phyloP scores from a whole-genome alignment of 805 yeast species.

The Blastobotrys attinorum region DNA sequence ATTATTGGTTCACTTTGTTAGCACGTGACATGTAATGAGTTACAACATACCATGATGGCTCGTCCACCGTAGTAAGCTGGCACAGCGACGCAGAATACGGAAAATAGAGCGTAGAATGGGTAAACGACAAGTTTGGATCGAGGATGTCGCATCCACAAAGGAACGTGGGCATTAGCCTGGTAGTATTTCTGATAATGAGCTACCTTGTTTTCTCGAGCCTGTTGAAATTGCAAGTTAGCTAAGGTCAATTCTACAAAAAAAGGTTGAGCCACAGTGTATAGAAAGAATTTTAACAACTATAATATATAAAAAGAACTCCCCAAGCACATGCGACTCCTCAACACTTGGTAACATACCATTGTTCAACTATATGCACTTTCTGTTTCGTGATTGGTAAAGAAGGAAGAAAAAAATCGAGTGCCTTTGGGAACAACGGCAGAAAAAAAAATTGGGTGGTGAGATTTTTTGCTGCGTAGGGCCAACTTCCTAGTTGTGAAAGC shows the following conservation, averaged over 20 bases:
- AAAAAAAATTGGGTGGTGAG: no score
- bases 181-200: slow-evolving; percentile 30
- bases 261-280: no score
- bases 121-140: slow-evolving; percentile 63
- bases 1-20: neutral
- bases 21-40: neutral
- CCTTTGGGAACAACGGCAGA: no score
- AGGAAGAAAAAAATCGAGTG: no score
- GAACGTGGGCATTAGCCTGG: slow-evolving; percentile 28
- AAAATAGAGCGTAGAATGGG: slow-evolving; percentile 72
- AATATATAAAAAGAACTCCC: no score
- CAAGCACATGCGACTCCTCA: neutral
- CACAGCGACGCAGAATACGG: slow-evolving; percentile 51
- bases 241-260: no score
- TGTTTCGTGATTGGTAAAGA: no score
- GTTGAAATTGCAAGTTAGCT: no score
- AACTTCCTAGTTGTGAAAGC: no score
- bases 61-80: slow-evolving; percentile 66
- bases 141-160: slow-evolving; percentile 42
- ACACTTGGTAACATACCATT: neutral
- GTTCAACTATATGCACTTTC: no score
- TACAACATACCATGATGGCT: slow-evolving; percentile 36
- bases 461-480: no score
- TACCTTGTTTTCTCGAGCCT: slow-evolving; percentile 18
- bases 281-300: no score